phyloP scores from a whole-genome alignment of 1,139 yeast genomes.

The Magnusiomyces magnusii region DNA sequence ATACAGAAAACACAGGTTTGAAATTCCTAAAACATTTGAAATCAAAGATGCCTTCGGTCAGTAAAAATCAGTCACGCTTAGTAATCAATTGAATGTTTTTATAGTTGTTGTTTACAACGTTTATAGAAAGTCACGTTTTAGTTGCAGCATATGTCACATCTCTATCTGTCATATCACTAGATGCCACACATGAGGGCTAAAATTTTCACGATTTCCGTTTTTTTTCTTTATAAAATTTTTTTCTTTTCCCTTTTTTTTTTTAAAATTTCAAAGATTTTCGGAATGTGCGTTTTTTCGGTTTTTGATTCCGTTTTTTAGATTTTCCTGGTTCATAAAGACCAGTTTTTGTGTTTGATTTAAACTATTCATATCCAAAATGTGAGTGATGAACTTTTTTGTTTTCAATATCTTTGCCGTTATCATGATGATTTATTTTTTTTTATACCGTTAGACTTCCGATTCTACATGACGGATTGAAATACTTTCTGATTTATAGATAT shows the following conservation, averaged over 20 bases:
- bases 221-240: no score
- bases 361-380: neutral
- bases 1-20: no score
- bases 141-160: no score
- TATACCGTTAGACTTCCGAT: conserved; percentile 51
- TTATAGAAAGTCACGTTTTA: no score
- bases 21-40: no score
- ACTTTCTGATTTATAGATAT: conserved; percentile 25
- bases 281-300: neutral
- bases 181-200: neutral
- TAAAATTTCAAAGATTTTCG: neutral
- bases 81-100: no score
- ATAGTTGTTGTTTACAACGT: no score
- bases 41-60: no score
- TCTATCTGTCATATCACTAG: neutral
- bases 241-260: neutral
- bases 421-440: conserved; percentile 16
- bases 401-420: no score
- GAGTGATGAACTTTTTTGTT: no score
- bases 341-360: neutral
- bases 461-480: conserved; percentile 34
- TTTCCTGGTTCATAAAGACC: neutral
- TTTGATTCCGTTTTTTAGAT: neutral
- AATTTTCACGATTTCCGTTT: neutral
- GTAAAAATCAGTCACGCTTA: no score